phyloP scores from a whole-genome alignment of 2,329 filamentous ascomycete genomes.

The Daldinia sp. region DNA sequence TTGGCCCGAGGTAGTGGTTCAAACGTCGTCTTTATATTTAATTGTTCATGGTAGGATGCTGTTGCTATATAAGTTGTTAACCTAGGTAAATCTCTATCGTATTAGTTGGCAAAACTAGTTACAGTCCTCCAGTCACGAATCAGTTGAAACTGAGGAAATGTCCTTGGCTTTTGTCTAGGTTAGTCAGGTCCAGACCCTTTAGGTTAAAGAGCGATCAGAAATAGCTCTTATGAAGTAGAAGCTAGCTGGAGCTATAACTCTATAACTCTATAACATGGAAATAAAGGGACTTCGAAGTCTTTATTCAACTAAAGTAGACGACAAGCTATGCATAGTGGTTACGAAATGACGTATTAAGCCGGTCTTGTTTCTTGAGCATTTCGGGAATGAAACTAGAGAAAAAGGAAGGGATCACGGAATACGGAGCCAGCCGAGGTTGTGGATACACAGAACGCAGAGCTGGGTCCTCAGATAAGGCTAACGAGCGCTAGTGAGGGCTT shows the following conservation, averaged over 20 bases:
- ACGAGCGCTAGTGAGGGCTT: slow-evolving; percentile 9
- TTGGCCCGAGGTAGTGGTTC: not conserved
- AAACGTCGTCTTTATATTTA: not conserved
- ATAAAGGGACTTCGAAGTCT: not conserved
- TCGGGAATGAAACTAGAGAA: slow-evolving; percentile 3
- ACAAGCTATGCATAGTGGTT: not conserved
- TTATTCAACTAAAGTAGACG: not conserved
- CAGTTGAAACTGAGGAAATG: not conserved
- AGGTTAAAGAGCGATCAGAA: slow-evolving; percentile 9
- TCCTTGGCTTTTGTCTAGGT: not conserved
- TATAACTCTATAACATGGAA: not conserved
- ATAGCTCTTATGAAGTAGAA: slow-evolving; percentile 2
- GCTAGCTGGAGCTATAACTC: not conserved
- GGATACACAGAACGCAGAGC: not conserved
- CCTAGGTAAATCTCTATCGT: not conserved
- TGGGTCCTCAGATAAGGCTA: slow-evolving; percentile 21
- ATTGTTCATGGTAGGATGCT: not conserved
- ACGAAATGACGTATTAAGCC: not conserved
- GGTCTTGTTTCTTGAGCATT: not conserved
- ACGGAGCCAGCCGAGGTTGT: slow-evolving; percentile 25
- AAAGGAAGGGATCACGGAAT: slow-evolving; percentile 5
- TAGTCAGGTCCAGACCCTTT: slow-evolving; percentile 13
- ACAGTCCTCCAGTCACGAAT: not conserved
- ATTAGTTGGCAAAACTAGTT: not conserved
- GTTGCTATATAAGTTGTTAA: not conserved